These are phyloP conservation scores for Penicillium psychrosexuale DNA, from an alignment of 2,329 filamentous ascomycete species.

Conservation along the genomic window DNA sequence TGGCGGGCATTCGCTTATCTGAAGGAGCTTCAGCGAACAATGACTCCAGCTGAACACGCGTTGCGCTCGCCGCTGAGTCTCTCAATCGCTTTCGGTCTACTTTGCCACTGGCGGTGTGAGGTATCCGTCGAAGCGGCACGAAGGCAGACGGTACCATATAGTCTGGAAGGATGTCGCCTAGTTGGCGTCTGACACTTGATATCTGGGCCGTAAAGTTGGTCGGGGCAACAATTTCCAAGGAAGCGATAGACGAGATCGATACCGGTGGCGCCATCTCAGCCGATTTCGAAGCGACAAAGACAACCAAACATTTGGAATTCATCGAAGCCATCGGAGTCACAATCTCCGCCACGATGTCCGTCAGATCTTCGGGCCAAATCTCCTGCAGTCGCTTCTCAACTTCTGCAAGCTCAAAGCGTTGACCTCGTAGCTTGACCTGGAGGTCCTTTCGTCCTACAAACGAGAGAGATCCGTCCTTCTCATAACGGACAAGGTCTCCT, in stretches of 20 bases:
- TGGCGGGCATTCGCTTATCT: background rate
- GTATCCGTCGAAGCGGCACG: slow-evolving; percentile 4
- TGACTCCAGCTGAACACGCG: slow-evolving; percentile 1
- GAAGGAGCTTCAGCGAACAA: background rate
- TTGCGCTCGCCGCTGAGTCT: background rate
- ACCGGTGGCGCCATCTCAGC: background rate
- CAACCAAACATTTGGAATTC: slow-evolving; percentile 1
- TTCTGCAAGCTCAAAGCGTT: slow-evolving; percentile 16
- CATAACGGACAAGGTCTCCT: slow-evolving; percentile 32
- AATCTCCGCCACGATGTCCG: background rate
- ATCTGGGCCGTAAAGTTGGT: background rate
- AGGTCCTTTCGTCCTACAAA: slow-evolving; percentile 19
- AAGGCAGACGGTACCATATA: slow-evolving; percentile 12
- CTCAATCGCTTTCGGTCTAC: slow-evolving; percentile 7
- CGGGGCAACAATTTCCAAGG: background rate
- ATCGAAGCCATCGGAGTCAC: background rate
- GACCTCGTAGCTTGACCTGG: slow-evolving; percentile 23
- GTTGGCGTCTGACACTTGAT: background rate
- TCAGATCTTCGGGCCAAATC: background rate
- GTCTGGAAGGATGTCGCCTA: slow-evolving; percentile 4
- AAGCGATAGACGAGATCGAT: background rate
- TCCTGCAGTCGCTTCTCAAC: slow-evolving; percentile 9
- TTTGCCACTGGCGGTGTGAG: slow-evolving; percentile 6
- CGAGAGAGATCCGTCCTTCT: slow-evolving; percentile 17
- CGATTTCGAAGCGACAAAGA: slow-evolving; percentile 3